Percentiles rank a stretch among this genome's conserved stretches.
Conservation (phyloP, 352 stramenopile species). For the Pythium aquatile region DNA sequence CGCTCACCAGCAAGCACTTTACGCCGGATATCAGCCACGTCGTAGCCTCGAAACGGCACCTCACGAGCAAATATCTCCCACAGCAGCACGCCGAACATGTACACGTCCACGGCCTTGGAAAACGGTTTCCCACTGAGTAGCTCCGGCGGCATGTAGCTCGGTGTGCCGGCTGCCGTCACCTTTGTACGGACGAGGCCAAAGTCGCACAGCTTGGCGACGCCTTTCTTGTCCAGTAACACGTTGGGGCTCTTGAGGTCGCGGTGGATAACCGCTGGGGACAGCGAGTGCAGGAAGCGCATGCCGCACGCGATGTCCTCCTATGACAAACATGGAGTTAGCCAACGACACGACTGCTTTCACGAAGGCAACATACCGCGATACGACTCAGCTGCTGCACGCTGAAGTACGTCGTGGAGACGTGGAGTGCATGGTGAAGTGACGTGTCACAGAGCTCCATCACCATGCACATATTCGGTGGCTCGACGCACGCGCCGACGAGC, state of each 20-base stretch:
- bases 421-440: slow-evolving; percentile 66
- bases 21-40: slow-evolving; percentile 66
- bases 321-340: neutral
- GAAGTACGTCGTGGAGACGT: slow-evolving; percentile 49
- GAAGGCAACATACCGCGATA: slow-evolving; percentile 34
- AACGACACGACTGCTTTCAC: neutral
- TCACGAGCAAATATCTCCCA: slow-evolving; percentile 89
- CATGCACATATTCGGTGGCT: slow-evolving; percentile 79
- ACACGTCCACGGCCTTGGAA: slow-evolving; percentile 90
- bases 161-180: slow-evolving; percentile 81
- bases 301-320: slow-evolving; percentile 76
- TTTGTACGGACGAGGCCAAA: slow-evolving; percentile 89
- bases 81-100: slow-evolving; percentile 91
- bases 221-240: slow-evolving; percentile 71
- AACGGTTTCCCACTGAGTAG: slow-evolving; percentile 80
- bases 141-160: slow-evolving; percentile 88
- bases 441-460: slow-evolving; percentile 77
- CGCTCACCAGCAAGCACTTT: slow-evolving; percentile 72
- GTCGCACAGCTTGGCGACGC: slow-evolving; percentile 89
- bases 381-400: slow-evolving; percentile 51
- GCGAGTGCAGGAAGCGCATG: slow-evolving; percentile 88
- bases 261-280: slow-evolving; percentile 84
- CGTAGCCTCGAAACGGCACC: slow-evolving; percentile 73
- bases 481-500: slow-evolving; percentile 69
- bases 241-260: slow-evolving; percentile 91